These are phyloP conservation scores for Metschnikowia drakensbergensis DNA, from an alignment of 805 yeast species.

Conservation along the genomic window DNA sequence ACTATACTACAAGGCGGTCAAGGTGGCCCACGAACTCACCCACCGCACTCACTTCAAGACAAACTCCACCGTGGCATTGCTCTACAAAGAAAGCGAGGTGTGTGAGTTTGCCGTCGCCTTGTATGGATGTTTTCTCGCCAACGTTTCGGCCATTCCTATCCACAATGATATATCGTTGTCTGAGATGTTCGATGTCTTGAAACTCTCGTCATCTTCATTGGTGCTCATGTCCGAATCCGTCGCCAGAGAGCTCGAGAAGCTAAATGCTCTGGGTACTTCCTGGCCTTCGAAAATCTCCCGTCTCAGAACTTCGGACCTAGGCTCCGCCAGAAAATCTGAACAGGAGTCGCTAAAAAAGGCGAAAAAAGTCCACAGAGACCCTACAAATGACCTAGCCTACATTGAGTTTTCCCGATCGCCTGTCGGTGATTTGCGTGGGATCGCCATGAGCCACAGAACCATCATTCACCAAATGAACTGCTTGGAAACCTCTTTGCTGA, in stretches of 20 bases:
- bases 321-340: slow-evolving; percentile 46
- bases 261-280: slow-evolving; percentile 44
- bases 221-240: slow-evolving; percentile 80
- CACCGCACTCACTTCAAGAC: slow-evolving; percentile 70
- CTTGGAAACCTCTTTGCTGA: slow-evolving; percentile 62
- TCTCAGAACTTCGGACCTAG: slow-evolving; percentile 87
- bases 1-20: slow-evolving; percentile 75
- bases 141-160: slow-evolving; percentile 91
- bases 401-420: slow-evolving; percentile 91
- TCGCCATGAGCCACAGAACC: slow-evolving; percentile 86
- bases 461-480: slow-evolving; percentile 84
- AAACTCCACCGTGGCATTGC: slow-evolving; percentile 78
- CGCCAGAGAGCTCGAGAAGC: slow-evolving; percentile 66
- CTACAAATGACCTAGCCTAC: slow-evolving; percentile 67
- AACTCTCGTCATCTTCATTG: slow-evolving; percentile 69
- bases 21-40: slow-evolving; percentile 77
- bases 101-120: slow-evolving; percentile 83
- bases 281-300: slow-evolving; percentile 75
- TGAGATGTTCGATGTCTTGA: slow-evolving; percentile 71
- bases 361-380: slow-evolving; percentile 14
- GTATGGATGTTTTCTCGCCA: slow-evolving; percentile 89
- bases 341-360: slow-evolving; percentile 21
- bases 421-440: slow-evolving; percentile 87
- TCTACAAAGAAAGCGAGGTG: slow-evolving; percentile 80
- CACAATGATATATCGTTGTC: slow-evolving; percentile 65